Conservation (phyloP, 352 stramenopile species). For the Phytopythium chamaehyphon region DNA sequence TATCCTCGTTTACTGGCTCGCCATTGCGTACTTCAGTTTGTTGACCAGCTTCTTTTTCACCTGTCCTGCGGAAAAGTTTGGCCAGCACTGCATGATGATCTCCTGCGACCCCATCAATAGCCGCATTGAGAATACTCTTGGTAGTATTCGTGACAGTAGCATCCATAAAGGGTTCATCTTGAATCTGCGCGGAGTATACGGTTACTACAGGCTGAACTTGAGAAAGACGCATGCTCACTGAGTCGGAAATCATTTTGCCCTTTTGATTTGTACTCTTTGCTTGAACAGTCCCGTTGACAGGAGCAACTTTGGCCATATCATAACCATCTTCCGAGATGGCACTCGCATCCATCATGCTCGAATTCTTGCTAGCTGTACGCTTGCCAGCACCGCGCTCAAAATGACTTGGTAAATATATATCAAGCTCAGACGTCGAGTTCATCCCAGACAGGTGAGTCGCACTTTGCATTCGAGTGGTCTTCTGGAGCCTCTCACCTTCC, state of each 20-base stretch:
- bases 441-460: too few species aligned
- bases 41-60: too few species aligned
- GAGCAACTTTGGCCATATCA: neutral
- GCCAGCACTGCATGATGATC: too few species aligned
- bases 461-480: too few species aligned
- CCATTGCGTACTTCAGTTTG: too few species aligned
- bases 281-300: neutral
- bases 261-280: neutral
- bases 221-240: neutral
- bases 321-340: neutral
- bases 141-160: neutral
- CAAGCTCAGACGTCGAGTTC: too few species aligned
- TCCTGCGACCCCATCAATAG: neutral
- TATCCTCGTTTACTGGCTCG: too few species aligned
- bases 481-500: neutral
- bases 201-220: neutral
- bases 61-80: too few species aligned
- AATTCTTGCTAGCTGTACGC: neutral
- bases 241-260: neutral
- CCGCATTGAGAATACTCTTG: neutral
- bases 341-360: neutral
- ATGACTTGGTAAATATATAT: too few species aligned
- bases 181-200: neutral
- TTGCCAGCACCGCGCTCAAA: too few species aligned
- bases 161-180: neutral